These are phyloP conservation scores for Gaeumannomyces sp. DNA, from an alignment of 2,329 filamentous ascomycete species.

Conservation along the genomic window DNA sequence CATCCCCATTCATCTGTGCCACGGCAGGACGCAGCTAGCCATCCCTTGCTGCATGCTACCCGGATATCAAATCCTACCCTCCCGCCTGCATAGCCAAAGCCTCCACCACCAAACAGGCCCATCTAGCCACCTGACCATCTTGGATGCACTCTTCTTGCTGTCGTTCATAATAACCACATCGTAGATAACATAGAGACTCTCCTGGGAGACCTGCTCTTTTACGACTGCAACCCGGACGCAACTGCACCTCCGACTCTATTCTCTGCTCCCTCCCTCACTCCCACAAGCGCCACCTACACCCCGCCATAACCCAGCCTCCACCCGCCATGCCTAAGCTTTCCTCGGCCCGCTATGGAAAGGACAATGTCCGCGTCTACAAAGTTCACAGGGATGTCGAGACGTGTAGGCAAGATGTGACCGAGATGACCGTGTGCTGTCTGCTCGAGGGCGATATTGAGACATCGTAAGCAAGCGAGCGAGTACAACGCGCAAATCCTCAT, in stretches of 20 bases:
- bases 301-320: background rate
- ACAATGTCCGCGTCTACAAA: conserved; percentile 98
- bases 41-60: too few relatives aligned
- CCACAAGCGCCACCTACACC: background rate
- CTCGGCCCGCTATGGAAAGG: conserved; percentile 79
- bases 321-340: conserved; percentile 48
- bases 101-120: background rate
- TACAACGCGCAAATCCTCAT: conserved; percentile 15
- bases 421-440: conserved; percentile 91
- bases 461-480: conserved; percentile 46
- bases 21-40: background rate
- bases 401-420: conserved; percentile 76
- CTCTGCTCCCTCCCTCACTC: background rate
- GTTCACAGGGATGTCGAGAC: conserved; percentile 74
- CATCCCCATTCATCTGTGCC: background rate
- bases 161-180: too few relatives aligned
- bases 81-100: background rate
- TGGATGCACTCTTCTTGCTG: too few relatives aligned
- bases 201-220: background rate
- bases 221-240: background rate
- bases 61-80: too few relatives aligned
- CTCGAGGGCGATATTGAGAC: conserved; percentile 88
- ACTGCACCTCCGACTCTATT: too few relatives aligned
- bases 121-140: background rate
- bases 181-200: background rate